Base-by-base conservation (phyloP, 345 rosid species). In the Erysimum cheiranthoides region DNA sequence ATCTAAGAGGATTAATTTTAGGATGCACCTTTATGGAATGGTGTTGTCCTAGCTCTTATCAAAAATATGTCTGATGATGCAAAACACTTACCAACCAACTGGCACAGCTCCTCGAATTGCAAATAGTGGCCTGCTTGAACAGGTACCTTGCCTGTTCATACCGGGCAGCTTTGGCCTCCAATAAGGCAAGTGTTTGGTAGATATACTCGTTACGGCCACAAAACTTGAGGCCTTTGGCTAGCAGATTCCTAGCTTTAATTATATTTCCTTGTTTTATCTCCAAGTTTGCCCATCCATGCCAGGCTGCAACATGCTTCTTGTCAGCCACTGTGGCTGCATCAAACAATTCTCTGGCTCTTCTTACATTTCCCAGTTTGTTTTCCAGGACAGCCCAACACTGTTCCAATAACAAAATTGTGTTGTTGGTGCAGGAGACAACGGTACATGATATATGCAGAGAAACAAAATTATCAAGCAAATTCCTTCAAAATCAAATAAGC, bases 311-410 rank as follows among this genome's bases (percentile, higher is more conserved):
- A 71, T 95, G 99, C 65, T 81, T 85, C 83, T 88, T 92, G 72
- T 95, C 96, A 60, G 97, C 99, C 62, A 95, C 97, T 0, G 97
- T 95, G 27, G 99, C 93, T 4, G 97, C 99, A 84, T 95, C 97
- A 78, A 95, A 90, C 73, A 95, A 63, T 56, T 95, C 97, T 73
- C 99, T 90, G 18, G 97, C 97, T 75, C 80, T 89, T 79, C 96
- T 78, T 68, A 86, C 80, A 78, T 95, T 90, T 57, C 99, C 97
- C 85, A 89, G 43, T 82, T 78, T 90, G 62, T 83, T 86, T 84
- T 92, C 97, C 84, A 95, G 52, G 61, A 95, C 97, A 73, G 97
- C 97, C 97, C 99, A 95, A 68, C 99, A 95, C 99, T 95, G 93
- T 79, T 68, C 39, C 73, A 80, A 63, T 4, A 40, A 71, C 57